phyloP scores from a whole-genome alignment of 108 stramenopile genomes.

The Nitzschia sp. region DNA sequence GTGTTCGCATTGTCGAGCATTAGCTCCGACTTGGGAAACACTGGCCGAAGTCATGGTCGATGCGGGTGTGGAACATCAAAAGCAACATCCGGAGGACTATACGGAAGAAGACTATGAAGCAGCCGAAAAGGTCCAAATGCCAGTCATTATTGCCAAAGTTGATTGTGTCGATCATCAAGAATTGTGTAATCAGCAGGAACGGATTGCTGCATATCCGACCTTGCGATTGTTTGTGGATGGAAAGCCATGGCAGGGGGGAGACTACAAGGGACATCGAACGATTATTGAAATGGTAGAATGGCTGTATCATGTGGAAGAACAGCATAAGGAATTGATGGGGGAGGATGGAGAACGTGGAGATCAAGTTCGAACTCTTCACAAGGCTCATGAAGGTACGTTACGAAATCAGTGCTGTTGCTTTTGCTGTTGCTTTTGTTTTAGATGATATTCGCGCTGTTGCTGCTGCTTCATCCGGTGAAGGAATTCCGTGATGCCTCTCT shows the following conservation, averaged over 20 bases:
- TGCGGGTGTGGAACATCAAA: constrained; percentile 46
- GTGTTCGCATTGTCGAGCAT: constrained; percentile 86
- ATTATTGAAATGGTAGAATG: constrained; percentile 76
- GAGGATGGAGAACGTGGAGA: constrained; percentile 18
- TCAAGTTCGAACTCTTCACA: constrained; percentile 12
- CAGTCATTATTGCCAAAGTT: constrained; percentile 80
- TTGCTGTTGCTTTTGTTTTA: background rate
- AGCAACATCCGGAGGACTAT: constrained; percentile 44
- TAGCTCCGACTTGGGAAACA: constrained; percentile 88
- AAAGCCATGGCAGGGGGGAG: constrained; percentile 45
- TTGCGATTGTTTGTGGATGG: constrained; percentile 86
- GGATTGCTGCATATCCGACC: constrained; percentile 91
- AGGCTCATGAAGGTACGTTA: constrained; percentile 30
- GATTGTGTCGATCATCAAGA: constrained; percentile 88
- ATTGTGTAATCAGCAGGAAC: constrained; percentile 65
- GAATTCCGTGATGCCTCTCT: no score
- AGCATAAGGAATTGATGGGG: constrained; percentile 43
- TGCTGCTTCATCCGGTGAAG: no score
- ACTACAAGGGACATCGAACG: constrained; percentile 85
- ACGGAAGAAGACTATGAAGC: constrained; percentile 65
- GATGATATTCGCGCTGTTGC: background rate
- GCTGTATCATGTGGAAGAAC: constrained; percentile 58
- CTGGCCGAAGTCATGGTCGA: constrained; percentile 85
- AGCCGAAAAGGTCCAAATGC: constrained; percentile 72
- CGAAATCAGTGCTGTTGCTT: constrained; percentile 3